Evolutionary conservation across 192 early-diverging fungal genomes (phyloP).

Genomic region (Chytriomyces confervae): DNA sequence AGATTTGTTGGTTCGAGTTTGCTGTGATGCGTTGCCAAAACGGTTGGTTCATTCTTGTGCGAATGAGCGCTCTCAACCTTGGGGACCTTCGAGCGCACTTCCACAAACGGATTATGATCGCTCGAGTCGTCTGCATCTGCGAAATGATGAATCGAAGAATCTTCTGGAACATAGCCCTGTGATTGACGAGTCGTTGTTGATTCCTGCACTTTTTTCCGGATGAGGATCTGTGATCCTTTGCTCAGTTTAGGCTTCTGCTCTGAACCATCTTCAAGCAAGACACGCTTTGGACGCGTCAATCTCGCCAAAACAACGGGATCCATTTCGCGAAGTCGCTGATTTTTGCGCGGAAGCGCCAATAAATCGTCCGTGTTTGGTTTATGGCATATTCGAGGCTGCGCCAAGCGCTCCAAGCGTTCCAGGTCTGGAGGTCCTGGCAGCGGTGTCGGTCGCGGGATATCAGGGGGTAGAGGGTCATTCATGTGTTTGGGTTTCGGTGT

Average conservation of each 20-base stretch:
- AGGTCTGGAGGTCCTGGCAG: slow-evolving; percentile 25
- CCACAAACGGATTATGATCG: neutral
- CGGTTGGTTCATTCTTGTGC: too few species aligned
- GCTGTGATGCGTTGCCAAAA: too few species aligned
- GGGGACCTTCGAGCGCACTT: neutral
- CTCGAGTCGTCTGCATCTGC: neutral
- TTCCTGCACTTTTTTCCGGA: neutral
- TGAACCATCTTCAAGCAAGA: neutral
- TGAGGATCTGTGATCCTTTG: neutral
- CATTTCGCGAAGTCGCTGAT: slow-evolving; percentile 14
- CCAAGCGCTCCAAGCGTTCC: slow-evolving; percentile 9
- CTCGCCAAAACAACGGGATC: slow-evolving; percentile 24
- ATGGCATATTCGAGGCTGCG: slow-evolving; percentile 9
- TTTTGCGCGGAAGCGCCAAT: neutral
- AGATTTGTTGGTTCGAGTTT: too few species aligned
- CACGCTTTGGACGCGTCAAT: slow-evolving; percentile 14
- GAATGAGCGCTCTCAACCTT: too few species aligned
- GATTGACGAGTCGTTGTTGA: neutral
- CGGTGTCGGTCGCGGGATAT: slow-evolving; percentile 8
- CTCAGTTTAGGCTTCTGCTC: neutral
- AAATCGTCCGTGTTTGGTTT: neutral
- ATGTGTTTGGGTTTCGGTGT: slow-evolving; percentile 24
- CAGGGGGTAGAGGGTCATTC: slow-evolving; percentile 30
- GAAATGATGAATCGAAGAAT: neutral
- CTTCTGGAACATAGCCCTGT: neutral